Base-by-base conservation (phyloP, 192 early-diverging fungal species). In the Backusella liffmaniae region DNA sequence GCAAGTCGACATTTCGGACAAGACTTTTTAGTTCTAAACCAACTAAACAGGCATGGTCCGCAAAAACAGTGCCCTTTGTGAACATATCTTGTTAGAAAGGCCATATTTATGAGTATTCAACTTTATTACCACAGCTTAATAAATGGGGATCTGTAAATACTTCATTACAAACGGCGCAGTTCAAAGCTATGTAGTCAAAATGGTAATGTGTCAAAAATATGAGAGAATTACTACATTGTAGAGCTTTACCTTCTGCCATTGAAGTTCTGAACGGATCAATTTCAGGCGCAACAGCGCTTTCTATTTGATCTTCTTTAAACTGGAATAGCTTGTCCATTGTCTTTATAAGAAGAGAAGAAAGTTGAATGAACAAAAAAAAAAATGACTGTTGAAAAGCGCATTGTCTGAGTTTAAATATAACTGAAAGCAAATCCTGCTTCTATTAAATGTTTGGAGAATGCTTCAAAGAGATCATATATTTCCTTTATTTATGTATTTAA, bases 1-100 rank as follows among this genome's bases (percentile, higher is more conserved):
- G 56, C 56, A 26, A 62, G 56, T 62, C 56, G 56, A 62, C 56
- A 62, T 29, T 62, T 62, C 23, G 56, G 56, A 62, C 56, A 62
- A 4, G 56, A 62, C 23, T 62, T 62, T 29, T 62, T 62, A 62
- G 56, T 62, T 29, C 23, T 29, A 62, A 62, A 62, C 56, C 56
- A 62, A 29, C 3, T 62, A 29, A 62, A 23, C 56, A 62, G 29
- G 12, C 56, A 62, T 1, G 56, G 56, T 29, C 56, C 56, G 10
- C 56, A 62, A 62, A 62, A 62, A 13, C 56, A 62, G 13, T 62
- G 56, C 1, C 56, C 56, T 62, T 29, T 7, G 26, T 29, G 10
- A 12, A 49, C n/a, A 49, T 5, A 49, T 6, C 4, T n/a, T n/a
- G 46, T 49, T 49, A 62, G 56, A 62, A 59, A 2, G 12, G 9